Evolutionary conservation across 2,329 filamentous ascomycete species (phyloP).

Genomic region (Akanthomyces dipterigenus): DNA sequence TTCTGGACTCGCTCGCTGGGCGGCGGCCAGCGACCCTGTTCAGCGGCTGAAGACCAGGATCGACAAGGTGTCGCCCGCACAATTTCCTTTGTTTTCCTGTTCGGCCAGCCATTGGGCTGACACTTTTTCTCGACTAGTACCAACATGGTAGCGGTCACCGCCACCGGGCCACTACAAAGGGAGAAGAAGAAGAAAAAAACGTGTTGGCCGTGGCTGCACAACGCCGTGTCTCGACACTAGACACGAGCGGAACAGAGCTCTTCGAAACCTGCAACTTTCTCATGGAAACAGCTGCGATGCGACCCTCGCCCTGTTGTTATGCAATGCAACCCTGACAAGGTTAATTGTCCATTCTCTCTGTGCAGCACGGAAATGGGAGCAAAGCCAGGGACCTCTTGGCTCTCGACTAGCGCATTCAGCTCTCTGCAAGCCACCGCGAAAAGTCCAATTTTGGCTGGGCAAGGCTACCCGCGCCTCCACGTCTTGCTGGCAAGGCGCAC

Average conservation of each 20-base stretch:
- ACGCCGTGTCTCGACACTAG: neutral
- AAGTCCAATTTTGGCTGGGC: conserved; percentile 1
- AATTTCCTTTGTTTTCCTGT: neutral
- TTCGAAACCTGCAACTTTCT: neutral
- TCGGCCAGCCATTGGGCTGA: neutral
- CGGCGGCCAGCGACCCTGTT: neutral
- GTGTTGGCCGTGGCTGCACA: neutral
- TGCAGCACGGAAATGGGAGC: neutral
- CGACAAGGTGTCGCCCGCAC: conserved; percentile 3
- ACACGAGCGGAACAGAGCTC: too few species aligned
- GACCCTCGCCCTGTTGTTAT: neutral
- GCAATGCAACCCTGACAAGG: neutral
- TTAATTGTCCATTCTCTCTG: too few species aligned
- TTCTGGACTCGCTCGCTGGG: neutral
- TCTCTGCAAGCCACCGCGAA: conserved; percentile 12
- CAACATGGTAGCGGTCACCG: neutral
- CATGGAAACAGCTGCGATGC: neutral
- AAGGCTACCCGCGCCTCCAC: neutral
- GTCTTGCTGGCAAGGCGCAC: conserved; percentile 7
- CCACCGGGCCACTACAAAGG: neutral
- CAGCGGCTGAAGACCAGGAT: conserved; percentile 8
- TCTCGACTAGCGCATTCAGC: conserved; percentile 11
- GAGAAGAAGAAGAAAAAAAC: neutral
- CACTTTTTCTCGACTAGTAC: neutral
- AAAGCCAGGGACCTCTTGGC: neutral